Percentiles rank a stretch among this genome's conserved stretches.
These are phyloP conservation scores for Hanseniaspora lindneri DNA, from an alignment of 805 yeast species.

Conservation along the genomic window DNA sequence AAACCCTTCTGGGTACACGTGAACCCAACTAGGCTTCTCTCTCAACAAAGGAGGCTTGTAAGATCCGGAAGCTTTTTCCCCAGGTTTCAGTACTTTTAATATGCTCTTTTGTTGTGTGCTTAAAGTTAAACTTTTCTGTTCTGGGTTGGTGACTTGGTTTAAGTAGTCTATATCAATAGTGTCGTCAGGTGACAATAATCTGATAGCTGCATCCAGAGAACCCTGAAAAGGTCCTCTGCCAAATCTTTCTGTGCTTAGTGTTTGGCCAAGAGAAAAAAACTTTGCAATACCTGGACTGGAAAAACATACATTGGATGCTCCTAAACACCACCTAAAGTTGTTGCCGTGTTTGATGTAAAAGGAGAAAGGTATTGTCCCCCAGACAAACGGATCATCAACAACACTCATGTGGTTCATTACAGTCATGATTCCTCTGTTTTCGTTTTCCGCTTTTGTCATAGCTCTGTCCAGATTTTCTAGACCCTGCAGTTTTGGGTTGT, in stretches of 20 bases:
- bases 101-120: conserved; percentile 6
- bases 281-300: conserved; percentile 37
- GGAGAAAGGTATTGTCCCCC: conserved; percentile 74
- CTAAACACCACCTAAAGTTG: conserved; percentile 79
- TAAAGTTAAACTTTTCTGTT: neutral
- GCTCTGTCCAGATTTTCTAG: conserved; percentile 56
- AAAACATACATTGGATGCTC: conserved; percentile 86
- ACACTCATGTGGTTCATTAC: conserved; percentile 87
- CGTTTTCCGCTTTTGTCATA: conserved; percentile 46
- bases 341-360: conserved; percentile 49
- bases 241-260: conserved; percentile 74
- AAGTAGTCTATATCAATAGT: conserved; percentile 37
- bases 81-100: conserved; percentile 18
- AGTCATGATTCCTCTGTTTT: conserved; percentile 68
- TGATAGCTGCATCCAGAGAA: conserved; percentile 72
- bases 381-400: conserved; percentile 82
- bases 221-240: conserved; percentile 92
- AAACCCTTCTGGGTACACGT: conserved; percentile 88
- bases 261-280: conserved; percentile 80
- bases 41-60: conserved; percentile 49
- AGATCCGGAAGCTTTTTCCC: conserved; percentile 18
- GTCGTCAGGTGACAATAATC: conserved; percentile 69
- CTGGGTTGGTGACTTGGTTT: conserved; percentile 21
- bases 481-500: conserved; percentile 51
- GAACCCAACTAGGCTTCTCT: conserved; percentile 73